Conservation (phyloP, 2,329 filamentous ascomycete species). For the Arthrobotrys sinensis region DNA sequence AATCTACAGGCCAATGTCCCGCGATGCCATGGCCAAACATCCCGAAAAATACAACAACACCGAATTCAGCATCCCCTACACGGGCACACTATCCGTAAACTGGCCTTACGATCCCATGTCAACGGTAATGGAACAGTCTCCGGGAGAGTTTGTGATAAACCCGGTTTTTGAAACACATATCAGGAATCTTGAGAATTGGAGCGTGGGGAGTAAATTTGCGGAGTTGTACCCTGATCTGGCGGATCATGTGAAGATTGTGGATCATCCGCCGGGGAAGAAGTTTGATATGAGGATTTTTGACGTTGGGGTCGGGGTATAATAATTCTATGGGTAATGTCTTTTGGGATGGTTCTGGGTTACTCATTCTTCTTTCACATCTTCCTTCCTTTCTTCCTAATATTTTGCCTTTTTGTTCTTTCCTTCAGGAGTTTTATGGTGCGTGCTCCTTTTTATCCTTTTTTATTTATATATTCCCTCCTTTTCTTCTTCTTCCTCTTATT, state of each 20-base stretch:
- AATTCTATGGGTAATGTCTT: background rate
- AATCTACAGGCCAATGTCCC: slow-evolving; percentile 52
- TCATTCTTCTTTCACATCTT: slow-evolving; percentile 7
- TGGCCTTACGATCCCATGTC: slow-evolving; percentile 86
- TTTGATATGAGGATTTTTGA: slow-evolving; percentile 55
- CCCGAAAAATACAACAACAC: slow-evolving; percentile 77
- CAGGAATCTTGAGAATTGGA: slow-evolving; percentile 84
- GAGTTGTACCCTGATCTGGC: slow-evolving; percentile 75
- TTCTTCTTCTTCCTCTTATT: background rate
- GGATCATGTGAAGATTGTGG: slow-evolving; percentile 49
- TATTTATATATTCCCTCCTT: background rate
- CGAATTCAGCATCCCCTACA: slow-evolving; percentile 87
- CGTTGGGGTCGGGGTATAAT: slow-evolving; percentile 20
- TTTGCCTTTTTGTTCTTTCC: background rate
- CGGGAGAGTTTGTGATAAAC: slow-evolving; percentile 82
- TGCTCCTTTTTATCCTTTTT: slow-evolving; percentile 11
- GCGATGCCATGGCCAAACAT: slow-evolving; percentile 63
- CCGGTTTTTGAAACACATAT: slow-evolving; percentile 88
- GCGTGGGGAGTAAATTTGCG: slow-evolving; percentile 79
- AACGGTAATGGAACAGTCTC: slow-evolving; percentile 74
- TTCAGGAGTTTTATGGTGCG: slow-evolving; percentile 44
- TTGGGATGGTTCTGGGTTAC: background rate
- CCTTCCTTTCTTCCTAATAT: slow-evolving; percentile 4
- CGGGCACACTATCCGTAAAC: slow-evolving; percentile 81
- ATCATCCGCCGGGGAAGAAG: slow-evolving; percentile 51